These are phyloP conservation scores for Vicia sativa DNA, from an alignment of 306 rosid species.

Conservation along the genomic window DNA sequence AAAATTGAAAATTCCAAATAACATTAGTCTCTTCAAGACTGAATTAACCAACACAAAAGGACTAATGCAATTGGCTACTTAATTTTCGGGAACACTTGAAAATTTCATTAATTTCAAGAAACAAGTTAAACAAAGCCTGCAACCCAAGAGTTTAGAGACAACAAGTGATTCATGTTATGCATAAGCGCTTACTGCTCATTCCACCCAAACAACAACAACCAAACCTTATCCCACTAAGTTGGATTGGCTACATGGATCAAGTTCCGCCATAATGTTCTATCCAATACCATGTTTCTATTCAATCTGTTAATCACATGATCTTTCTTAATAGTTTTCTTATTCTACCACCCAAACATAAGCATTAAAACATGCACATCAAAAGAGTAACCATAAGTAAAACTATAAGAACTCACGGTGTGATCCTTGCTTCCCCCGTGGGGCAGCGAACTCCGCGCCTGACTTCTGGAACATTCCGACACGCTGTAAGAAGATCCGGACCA, in stretches of 20 bases:
- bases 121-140: background rate
- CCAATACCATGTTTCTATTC: no score
- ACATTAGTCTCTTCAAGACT: background rate
- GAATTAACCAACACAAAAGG: background rate
- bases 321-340: background rate
- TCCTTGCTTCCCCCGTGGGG: slow-evolving; percentile 92
- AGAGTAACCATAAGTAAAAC: slow-evolving; percentile 4
- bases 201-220: no score
- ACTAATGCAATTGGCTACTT: background rate
- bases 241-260: no score
- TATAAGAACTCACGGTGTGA: slow-evolving; percentile 63
- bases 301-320: no score
- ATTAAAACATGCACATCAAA: slow-evolving; percentile 11
- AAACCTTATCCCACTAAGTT: no score
- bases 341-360: background rate
- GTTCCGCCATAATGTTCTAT: no score
- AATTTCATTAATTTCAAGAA: background rate
- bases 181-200: background rate
- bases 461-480: slow-evolving; percentile 71
- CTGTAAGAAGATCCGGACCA: slow-evolving; percentile 76
- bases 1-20: background rate
- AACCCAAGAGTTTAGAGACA: background rate
- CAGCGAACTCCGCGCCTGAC: slow-evolving; percentile 77
- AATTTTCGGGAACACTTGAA: background rate
- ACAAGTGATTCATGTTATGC: background rate